A percentile compares a stretch with the other conserved stretches of the same genome.
Evolutionary conservation across 306 rosid species (phyloP).

Genomic region (Parietaria judaica): DNA sequence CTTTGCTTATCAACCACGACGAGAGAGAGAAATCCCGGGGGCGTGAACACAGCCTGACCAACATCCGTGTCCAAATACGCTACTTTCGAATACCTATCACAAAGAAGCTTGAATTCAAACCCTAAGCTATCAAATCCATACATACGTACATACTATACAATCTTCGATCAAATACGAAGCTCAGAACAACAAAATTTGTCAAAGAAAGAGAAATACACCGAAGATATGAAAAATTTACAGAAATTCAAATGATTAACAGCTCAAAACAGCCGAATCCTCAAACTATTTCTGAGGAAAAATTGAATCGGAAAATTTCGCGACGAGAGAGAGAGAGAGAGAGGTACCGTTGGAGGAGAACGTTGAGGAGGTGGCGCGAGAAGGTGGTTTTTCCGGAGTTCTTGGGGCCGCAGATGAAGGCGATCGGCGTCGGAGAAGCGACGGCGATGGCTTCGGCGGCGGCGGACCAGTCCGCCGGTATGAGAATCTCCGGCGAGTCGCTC

Average conservation of each 20-base stretch:
- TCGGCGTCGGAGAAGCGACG: slow-evolving; percentile 39
- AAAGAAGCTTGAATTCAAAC: not conserved
- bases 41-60: slow-evolving; percentile 91
- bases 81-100: slow-evolving; percentile 40
- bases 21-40: slow-evolving; percentile 76
- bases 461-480: slow-evolving; percentile 64
- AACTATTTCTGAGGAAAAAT: no score
- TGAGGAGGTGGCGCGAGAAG: slow-evolving; percentile 80
- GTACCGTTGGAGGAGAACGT: slow-evolving; percentile 48
- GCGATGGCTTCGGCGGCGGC: slow-evolving; percentile 57
- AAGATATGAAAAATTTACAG: no score
- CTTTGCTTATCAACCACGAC: slow-evolving; percentile 46
- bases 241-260: no score
- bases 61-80: slow-evolving; percentile 84
- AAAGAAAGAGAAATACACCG: no score
- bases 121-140: no score
- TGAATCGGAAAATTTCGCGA: no score
- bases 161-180: no score
- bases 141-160: no score
- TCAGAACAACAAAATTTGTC: no score
- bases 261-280: no score
- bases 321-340: not conserved
- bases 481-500: slow-evolving; percentile 36
- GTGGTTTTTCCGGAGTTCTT: slow-evolving; percentile 84
- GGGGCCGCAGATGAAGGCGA: slow-evolving; percentile 66